Base-by-base conservation (phyloP, 2,329 filamentous ascomycete species). In the Colletotrichum gigasporum region DNA sequence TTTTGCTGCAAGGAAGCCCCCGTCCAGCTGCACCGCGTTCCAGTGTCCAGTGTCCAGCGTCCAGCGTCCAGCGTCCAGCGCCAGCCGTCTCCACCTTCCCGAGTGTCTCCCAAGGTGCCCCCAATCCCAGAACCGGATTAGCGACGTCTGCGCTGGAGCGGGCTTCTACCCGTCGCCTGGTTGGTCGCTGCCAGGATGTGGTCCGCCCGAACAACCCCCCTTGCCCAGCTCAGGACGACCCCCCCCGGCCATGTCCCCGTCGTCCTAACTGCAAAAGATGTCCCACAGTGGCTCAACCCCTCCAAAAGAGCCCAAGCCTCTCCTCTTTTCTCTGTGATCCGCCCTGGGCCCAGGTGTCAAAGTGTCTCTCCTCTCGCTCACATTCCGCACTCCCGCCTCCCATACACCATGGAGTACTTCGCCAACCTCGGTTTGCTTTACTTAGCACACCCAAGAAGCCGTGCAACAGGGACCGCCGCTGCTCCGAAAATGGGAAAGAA, bases 1-100 rank as follows among this genome's bases (percentile, higher is more conserved):
- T 64, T 64, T 64, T 34, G 26, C 55, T 53, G 47, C 60, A 64
- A 59, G 61, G 55, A 64, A 60, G 20, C 39, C 61, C 61, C 60
- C 42, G 54, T 50, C 34, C 22, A 18, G 16, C 12, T 18, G n/a
- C 22, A 42, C 18, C 24, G 22, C n/a, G 11, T n/a, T n/a, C 18
- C 10, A 34, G 47, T 51, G 20, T 26, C 48, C 11, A 54, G 14
- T 22, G 34, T 28, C 35, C 28, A 44, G 51, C 51, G 52, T 26
- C 48, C 11, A 54, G 14, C n/a, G 34, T 28, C 35, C 28, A 44
- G 51, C 51, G 44, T 28, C 42, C 42, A 50, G 24, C 14, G 14
- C 39, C 41, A 34, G 18, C 34, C 28, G 54, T 35, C 24, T 42
- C 57, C 55, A 58, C 55, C 34, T 58, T 34, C 44, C 44, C 55